Base-by-base conservation (phyloP, 805 yeast species). In the Kluyveromyces nonfermentans region DNA sequence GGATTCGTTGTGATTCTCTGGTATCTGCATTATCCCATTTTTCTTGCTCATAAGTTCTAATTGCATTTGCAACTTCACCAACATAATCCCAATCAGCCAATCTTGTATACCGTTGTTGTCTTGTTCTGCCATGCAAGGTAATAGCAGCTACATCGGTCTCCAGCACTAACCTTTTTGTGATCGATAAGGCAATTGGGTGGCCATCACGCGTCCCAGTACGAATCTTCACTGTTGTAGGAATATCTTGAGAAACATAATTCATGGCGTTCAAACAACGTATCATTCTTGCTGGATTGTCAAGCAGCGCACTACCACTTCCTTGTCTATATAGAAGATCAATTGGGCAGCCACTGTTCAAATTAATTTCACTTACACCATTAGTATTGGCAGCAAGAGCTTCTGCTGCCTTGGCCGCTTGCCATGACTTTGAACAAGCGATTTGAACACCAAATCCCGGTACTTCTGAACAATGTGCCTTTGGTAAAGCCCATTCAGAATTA, bases 261-360 rank as follows among this genome's bases (percentile, higher is more conserved):
- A 93, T 93, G 3, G 93, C 87, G 55, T 84, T 81, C 39, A 90
- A 67, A 55, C 88, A 80, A 50, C 95, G 73, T 35, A 83, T 59
- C 65, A 89, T 66, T 56, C 85, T 78, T 2, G 94, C 81, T 8
- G 95, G 94, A 55, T 85, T 87, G 50, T 88, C 97, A 72, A 93
- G 68, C 43, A 93, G 72, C 0, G 96, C 97, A 32, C 94, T 80
- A 2, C 99, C 99, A 49, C 95, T 94, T 34, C 99, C 99, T 59
- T 85, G 87, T 52, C 90, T 77, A 63, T 81, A 93, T n/a, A 93
- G 70, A 54, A 93, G 72, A 60, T 94, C 98, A 52, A 93, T 93
- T 14, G 99, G 99, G 63, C 99, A 93, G 2, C 99, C 99, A 59
- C 95, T 83, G 65, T 93, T 93, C 56, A 93, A 73, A 60, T 93